phyloP scores from a whole-genome alignment of 2,329 filamentous ascomycete genomes.

The Diplodia seriata region DNA sequence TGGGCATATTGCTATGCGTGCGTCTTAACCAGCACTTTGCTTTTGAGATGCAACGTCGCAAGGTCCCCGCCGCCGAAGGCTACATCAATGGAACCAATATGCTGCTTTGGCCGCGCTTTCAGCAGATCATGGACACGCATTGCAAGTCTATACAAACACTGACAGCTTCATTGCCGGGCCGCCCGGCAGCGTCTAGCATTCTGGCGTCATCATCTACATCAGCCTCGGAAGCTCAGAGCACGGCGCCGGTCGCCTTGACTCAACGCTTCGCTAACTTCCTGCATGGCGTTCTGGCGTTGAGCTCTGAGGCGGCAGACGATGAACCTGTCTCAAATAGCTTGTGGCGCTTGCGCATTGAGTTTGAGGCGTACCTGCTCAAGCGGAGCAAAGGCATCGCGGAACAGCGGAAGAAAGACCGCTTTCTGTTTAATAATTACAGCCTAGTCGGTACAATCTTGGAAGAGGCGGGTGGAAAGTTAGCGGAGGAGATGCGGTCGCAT shows the following conservation, averaged over 20 bases:
- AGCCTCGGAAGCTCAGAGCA: constrained; percentile 68
- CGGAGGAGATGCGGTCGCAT: constrained; percentile 75
- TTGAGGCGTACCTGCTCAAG: constrained; percentile 81
- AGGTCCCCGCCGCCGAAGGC: constrained; percentile 84
- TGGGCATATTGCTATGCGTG: constrained; percentile 90
- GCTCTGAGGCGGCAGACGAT: constrained; percentile 89
- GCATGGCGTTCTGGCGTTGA: constrained; percentile 82
- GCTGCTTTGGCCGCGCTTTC: constrained; percentile 94
- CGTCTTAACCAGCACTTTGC: constrained; percentile 92
- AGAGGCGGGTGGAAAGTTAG: constrained; percentile 73
- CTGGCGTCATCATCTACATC: constrained; percentile 51
- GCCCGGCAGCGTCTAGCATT: constrained; percentile 45
- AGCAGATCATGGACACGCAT: constrained; percentile 91
- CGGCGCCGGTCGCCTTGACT: constrained; percentile 88
- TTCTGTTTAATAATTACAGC: constrained; percentile 95
- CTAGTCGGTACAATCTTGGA: constrained; percentile 89
- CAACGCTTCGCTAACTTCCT: constrained; percentile 95
- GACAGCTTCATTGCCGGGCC: constrained; percentile 52
- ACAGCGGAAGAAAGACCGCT: constrained; percentile 80
- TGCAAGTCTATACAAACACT: constrained; percentile 80
- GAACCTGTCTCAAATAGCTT: constrained; percentile 88
- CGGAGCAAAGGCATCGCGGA: constrained; percentile 79
- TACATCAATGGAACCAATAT: constrained; percentile 97
- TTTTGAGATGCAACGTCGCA: constrained; percentile 90
- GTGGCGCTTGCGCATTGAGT: constrained; percentile 76